These are phyloP conservation scores for Alternaria triticina DNA, from an alignment of 2,329 filamentous ascomycete genomes.

Conservation along the genomic window DNA sequence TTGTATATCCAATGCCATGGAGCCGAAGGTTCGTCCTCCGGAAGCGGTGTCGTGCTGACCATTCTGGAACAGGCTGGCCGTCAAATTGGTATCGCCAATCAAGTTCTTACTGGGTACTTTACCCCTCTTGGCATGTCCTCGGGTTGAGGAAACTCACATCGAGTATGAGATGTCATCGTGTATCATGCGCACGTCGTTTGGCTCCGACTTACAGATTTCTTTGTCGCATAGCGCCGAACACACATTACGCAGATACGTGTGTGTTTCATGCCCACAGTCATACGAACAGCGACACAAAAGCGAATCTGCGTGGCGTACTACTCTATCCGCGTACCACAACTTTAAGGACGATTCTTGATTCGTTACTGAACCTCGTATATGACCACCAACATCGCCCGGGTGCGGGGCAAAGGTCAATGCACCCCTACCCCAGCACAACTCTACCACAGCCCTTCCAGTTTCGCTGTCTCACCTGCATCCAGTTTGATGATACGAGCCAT, in stretches of 20 bases:
- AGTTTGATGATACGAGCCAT: conserved; percentile 2
- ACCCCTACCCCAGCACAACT: background rate
- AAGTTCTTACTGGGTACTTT: background rate
- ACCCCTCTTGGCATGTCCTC: conserved; percentile 14
- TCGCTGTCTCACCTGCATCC: conserved; percentile 9
- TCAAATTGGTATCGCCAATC: background rate
- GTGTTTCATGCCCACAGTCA: background rate
- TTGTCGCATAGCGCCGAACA: background rate
- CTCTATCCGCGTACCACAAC: background rate
- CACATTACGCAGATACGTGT: background rate
- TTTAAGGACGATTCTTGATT: background rate
- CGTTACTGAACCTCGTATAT: background rate
- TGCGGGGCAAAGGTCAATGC: conserved; percentile 14
- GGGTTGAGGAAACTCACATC: background rate
- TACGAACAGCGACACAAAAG: background rate
- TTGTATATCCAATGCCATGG: background rate
- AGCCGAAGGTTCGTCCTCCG: background rate
- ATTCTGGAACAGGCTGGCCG: background rate
- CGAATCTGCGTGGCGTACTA: background rate
- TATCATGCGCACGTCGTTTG: background rate
- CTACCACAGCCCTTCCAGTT: conserved; percentile 1
- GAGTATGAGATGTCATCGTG: background rate
- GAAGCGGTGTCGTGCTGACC: conserved; percentile 10
- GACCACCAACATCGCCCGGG: conserved; percentile 15
- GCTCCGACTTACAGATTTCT: background rate